Evolutionary conservation across 495 filamentous ascomycete species (phyloP).

Genomic region (Lasiosphaeria miniovina): DNA sequence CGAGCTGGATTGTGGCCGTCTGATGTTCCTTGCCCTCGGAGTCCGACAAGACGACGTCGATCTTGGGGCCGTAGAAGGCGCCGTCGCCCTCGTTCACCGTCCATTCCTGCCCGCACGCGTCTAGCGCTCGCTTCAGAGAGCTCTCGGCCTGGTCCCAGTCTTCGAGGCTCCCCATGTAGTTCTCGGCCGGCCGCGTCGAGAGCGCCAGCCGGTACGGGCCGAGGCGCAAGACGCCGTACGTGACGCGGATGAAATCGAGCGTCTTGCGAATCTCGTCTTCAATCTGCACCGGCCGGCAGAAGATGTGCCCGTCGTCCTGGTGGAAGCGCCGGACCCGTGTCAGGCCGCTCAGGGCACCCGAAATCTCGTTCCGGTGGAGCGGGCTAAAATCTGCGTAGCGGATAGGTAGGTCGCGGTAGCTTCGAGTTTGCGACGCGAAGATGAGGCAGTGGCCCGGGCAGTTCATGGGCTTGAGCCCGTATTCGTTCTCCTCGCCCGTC

Average conservation of each 20-base stretch:
- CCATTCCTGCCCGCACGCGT: constrained; percentile 64
- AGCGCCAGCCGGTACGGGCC: constrained; percentile 73
- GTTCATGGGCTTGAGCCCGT: constrained; percentile 95
- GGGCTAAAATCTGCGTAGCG: constrained; percentile 93
- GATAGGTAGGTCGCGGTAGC: constrained; percentile 80
- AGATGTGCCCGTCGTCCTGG: constrained; percentile 95
- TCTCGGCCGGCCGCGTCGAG: constrained; percentile 75
- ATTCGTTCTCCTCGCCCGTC: constrained; percentile 66
- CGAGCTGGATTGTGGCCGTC: constrained; percentile 87
- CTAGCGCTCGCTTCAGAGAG: constrained; percentile 67
- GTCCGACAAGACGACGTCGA: constrained; percentile 82
- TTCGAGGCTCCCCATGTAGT: constrained; percentile 73
- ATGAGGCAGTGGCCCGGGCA: constrained; percentile 93
- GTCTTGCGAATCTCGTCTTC: constrained; percentile 74
- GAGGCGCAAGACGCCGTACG: constrained; percentile 72
- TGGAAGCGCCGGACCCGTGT: constrained; percentile 91
- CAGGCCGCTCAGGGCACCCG: constrained; percentile 79
- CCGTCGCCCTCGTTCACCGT: constrained; percentile 76
- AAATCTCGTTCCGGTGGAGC: constrained; percentile 86
- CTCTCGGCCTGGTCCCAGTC: constrained; percentile 82
- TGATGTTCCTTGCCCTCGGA: constrained; percentile 87
- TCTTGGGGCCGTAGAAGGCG: constrained; percentile 94
- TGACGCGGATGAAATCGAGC: constrained; percentile 74
- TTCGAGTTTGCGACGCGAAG: constrained; percentile 67
- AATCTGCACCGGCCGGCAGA: constrained; percentile 83